Percentiles rank a stretch among this genome's conserved stretches.
Evolutionary conservation across 805 yeast genomes (phyloP).

Genomic region (Sugiyamaella smithiae): DNA sequence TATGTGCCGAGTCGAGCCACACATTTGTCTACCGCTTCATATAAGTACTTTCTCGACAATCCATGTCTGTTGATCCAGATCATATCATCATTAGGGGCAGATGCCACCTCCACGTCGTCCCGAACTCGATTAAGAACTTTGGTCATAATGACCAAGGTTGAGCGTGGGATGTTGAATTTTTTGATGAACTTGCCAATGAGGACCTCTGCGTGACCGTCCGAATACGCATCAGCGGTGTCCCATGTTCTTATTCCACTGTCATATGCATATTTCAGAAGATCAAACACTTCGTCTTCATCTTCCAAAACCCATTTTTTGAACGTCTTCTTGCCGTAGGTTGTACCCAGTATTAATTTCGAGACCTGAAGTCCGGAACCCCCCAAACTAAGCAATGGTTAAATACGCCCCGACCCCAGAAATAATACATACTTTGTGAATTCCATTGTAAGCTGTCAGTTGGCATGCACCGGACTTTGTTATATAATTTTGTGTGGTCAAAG

Average conservation of each 20-base stretch:
- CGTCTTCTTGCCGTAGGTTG: conserved; percentile 32
- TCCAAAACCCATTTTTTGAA: conserved; percentile 45
- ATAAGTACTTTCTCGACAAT: conserved; percentile 44
- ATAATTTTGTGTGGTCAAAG: too few species aligned
- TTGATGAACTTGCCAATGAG: conserved; percentile 51
- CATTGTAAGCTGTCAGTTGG: too few species aligned
- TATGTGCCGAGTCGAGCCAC: conserved; percentile 46
- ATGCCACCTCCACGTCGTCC: conserved; percentile 9
- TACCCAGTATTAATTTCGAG: conserved; percentile 32
- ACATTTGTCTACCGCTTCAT: conserved; percentile 44
- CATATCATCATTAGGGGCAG: conserved; percentile 4
- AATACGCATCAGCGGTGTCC: conserved; percentile 45
- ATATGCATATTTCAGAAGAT: conserved; percentile 43
- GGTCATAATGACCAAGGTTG: conserved; percentile 51
- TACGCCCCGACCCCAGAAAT: too few species aligned
- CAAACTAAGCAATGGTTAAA: too few species aligned
- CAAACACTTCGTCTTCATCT: conserved; percentile 43
- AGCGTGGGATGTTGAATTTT: conserved; percentile 49
- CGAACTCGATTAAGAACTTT: conserved; percentile 41
- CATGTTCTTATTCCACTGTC: conserved; percentile 44
- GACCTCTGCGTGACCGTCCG: conserved; percentile 45
- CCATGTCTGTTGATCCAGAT: conserved; percentile 37
- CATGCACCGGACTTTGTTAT: too few species aligned
- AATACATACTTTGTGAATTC: too few species aligned
- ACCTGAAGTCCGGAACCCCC: conserved; percentile 35